These are phyloP conservation scores for Cercospora nicotianae DNA, from an alignment of 2,329 filamentous ascomycete genomes.

Conservation along the genomic window DNA sequence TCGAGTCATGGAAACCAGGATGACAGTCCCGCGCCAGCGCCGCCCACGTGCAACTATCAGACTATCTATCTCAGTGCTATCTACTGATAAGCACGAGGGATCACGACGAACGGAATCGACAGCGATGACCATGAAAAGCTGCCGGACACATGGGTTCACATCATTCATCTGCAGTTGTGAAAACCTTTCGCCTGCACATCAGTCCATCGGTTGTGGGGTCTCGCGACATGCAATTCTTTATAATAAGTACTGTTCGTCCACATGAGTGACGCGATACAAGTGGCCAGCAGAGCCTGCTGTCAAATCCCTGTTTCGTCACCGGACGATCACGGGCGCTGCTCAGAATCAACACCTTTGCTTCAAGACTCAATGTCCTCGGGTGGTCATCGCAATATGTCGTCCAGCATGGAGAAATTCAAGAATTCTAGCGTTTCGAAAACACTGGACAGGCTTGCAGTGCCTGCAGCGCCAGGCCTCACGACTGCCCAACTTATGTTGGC, in stretches of 20 bases:
- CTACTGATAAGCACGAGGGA: slow-evolving; percentile 2
- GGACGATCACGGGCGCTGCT: background rate
- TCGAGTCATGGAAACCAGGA: slow-evolving; percentile 17
- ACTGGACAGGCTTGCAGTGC: slow-evolving; percentile 65
- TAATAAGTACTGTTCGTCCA: slow-evolving; percentile 11
- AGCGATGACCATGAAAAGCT: slow-evolving; percentile 3
- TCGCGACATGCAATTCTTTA: slow-evolving; percentile 5
- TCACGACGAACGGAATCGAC: slow-evolving; percentile 13
- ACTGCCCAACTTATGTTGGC: slow-evolving; percentile 81
- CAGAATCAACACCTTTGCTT: slow-evolving; percentile 20
- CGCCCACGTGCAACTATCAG: slow-evolving; percentile 7
- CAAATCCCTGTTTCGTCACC: background rate
- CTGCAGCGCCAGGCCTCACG: slow-evolving; percentile 73
- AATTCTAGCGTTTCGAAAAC: slow-evolving; percentile 42
- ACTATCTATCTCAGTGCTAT: slow-evolving; percentile 15
- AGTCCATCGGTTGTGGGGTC: slow-evolving; percentile 1
- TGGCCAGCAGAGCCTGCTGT: slow-evolving; percentile 1
- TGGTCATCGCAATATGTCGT: background rate
- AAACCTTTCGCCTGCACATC: slow-evolving; percentile 18
- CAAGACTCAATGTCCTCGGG: background rate
- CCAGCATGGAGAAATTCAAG: slow-evolving; percentile 45
- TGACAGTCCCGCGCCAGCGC: background rate
- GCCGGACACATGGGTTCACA: slow-evolving; percentile 10
- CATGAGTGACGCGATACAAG: background rate
- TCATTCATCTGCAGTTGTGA: slow-evolving; percentile 6